Base-by-base conservation (phyloP, 2,329 filamentous ascomycete species). In the Epichloe sylvatica region DNA sequence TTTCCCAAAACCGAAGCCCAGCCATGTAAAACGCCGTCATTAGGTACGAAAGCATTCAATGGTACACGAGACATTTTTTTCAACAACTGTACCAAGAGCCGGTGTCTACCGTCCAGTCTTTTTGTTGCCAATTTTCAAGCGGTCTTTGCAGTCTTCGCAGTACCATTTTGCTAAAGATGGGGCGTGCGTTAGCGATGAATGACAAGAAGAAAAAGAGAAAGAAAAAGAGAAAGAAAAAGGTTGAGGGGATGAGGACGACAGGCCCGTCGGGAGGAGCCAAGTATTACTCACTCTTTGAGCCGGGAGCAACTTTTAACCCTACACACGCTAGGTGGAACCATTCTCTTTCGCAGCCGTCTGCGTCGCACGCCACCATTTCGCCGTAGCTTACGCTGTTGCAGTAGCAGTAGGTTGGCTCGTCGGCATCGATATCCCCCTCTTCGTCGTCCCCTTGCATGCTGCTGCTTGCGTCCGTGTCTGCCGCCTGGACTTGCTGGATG, bases 291-390 rank as follows among this genome's bases (percentile, higher is more conserved):
- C 83, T 78, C 65, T 83, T 87, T 54, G 80, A 80, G 51, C 78
- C 81, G n/a, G 86, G 86, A 47, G 86, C 84, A 52, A 84, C 84
- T 58, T 83, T 84, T 58, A 92, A 67, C 25, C 86, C 86, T 33
- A 88, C 86, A 64, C 86, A 92, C 46, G 82, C 83, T 46, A 92
- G 68, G 71, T 90, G 86, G 70, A 90, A 91, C 86, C 86, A 90
- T 65, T 90, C 85, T 53, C 79, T 75, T 56, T 78, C 75, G 66
- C 86, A 90, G 45, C 78, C 77, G 52, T 83, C 77, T 7, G 80
- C 80, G 62, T 90, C 86, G 60, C 85, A 90, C 2, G 83, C 86
- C 41, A 90, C 84, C 86, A 90, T 90, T 67, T 87, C 84, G 19
- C 86, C 85, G 60, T 88, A 90, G 59, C 84, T 88, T 49, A 88